Percentiles rank a stretch among this genome's conserved stretches.
Evolutionary conservation across 352 stramenopile genomes (phyloP).

Genomic region (Blastocystis sp.): DNA sequence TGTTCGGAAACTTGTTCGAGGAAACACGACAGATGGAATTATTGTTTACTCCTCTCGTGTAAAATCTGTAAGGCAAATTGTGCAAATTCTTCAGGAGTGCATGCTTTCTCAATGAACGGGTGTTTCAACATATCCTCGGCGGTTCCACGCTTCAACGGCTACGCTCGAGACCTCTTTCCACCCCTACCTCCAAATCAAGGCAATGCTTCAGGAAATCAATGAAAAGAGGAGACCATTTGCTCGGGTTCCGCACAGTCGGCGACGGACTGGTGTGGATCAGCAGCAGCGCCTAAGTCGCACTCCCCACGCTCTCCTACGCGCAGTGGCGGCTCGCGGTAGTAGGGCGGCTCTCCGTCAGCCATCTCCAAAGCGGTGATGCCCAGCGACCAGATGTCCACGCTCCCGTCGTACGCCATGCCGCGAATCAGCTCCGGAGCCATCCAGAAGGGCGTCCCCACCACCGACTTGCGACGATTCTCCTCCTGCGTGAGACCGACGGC

Average conservation of each 20-base stretch:
- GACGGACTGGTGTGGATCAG: slow-evolving; percentile 70
- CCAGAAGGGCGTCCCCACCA: slow-evolving; percentile 82
- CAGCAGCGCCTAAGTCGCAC: slow-evolving; percentile 61
- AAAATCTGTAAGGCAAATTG: slow-evolving; percentile 59
- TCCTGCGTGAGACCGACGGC: slow-evolving; percentile 64
- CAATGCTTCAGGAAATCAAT: slow-evolving; percentile 74
- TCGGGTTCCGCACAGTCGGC: slow-evolving; percentile 68
- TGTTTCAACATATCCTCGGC: slow-evolving; percentile 78
- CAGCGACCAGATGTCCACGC: slow-evolving; percentile 78
- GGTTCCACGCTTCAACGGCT: slow-evolving; percentile 66
- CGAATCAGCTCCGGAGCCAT: slow-evolving; percentile 84
- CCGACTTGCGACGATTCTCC: slow-evolving; percentile 64
- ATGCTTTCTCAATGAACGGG: slow-evolving; percentile 70
- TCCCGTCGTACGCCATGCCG: slow-evolving; percentile 77
- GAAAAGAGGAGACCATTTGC: slow-evolving; percentile 70
- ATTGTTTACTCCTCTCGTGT: slow-evolving; percentile 11
- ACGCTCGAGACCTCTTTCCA: neutral
- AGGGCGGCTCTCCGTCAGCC: slow-evolving; percentile 75
- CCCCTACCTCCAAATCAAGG: slow-evolving; percentile 64
- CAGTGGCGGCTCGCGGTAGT: slow-evolving; percentile 78
- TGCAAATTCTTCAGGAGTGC: slow-evolving; percentile 63
- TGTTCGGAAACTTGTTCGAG: neutral
- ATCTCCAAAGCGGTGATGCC: slow-evolving; percentile 78
- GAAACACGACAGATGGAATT: neutral
- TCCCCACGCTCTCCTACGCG: slow-evolving; percentile 62